Evolutionary conservation across 2,329 filamentous ascomycete species (phyloP).

Genomic region (Apiospora sp.): DNA sequence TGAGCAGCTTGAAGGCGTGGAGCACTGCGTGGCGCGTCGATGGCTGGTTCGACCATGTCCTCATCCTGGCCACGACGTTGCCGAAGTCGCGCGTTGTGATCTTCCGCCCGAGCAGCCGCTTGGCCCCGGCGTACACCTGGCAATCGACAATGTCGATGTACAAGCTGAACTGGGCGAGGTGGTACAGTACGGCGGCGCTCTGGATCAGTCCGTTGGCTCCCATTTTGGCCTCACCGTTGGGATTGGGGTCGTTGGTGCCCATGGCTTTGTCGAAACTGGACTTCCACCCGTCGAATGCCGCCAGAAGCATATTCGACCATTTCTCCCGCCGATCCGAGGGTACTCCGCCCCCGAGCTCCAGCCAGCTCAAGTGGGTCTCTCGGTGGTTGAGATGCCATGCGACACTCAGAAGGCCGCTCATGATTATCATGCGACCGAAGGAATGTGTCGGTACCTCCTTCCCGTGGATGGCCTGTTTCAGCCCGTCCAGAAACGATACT

Average conservation of each 20-base stretch:
- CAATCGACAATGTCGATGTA: slow-evolving; percentile 90
- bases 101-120: slow-evolving; percentile 77
- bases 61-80: slow-evolving; percentile 78
- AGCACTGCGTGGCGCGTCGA: slow-evolving; percentile 83
- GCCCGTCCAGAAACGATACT: slow-evolving; percentile 81
- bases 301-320: slow-evolving; percentile 79
- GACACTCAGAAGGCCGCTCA: slow-evolving; percentile 88
- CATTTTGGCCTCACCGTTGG: slow-evolving; percentile 60
- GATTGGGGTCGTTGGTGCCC: slow-evolving; percentile 46
- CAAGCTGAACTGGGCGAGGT: slow-evolving; percentile 87
- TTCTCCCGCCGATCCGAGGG: slow-evolving; percentile 71
- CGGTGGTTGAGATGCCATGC: slow-evolving; percentile 91
- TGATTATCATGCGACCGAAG: slow-evolving; percentile 88
- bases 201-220: slow-evolving; percentile 70
- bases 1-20: slow-evolving; percentile 83
- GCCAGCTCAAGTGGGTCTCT: slow-evolving; percentile 83
- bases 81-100: slow-evolving; percentile 79
- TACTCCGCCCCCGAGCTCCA: slow-evolving; percentile 68
- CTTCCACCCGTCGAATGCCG: slow-evolving; percentile 89
- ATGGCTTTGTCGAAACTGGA: slow-evolving; percentile 80
- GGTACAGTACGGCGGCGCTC: slow-evolving; percentile 81
- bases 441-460: slow-evolving; percentile 84
- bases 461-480: slow-evolving; percentile 84
- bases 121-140: slow-evolving; percentile 85
- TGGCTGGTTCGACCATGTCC: slow-evolving; percentile 77